Base-by-base conservation (phyloP, 345 rosid species). In the Rhodamnia rubescens region DNA sequence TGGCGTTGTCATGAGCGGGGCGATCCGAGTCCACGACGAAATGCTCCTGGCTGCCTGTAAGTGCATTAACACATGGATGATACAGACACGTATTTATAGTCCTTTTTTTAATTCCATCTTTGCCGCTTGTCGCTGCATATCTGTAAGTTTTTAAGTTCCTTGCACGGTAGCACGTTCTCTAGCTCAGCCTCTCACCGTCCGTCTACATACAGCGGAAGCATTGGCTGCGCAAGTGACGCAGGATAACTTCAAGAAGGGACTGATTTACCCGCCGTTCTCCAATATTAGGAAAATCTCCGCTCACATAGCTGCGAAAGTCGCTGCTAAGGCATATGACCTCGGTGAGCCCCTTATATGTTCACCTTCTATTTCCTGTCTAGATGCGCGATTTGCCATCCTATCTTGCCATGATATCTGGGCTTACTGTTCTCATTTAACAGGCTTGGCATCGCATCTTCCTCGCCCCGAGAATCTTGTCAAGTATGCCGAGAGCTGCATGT, bases 401-500 rank as follows among this genome's bases (percentile, higher is more conserved):
- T 16, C 47, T 53, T 53, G 54, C 54, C 2, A 16, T 6, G 7
- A 53, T 14, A 53, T 53, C 54, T 53, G 32, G 1, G 24, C 78
- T 69, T 40, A 69, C 78, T 10, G 26, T 36, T 69, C 47, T 69
- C 78, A 7, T 69, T 36, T 6, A 12, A 69, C 83, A 97, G 98
- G 99, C 53, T 82, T 97, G 93, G 98, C 98, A 5, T 90, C 98
- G 27, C 94, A 89, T 54, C 94, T 95, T 21, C 99, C 99, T 26
- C 98, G 93, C 59, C 99, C 99, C 2, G 89, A 86, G 85, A 87
- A 96, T 86, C 95, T 97, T 53, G 91, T 93, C 53, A 90, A 93
- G 91, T 91, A 89, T 89, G 99, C 98, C 0, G 98, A 97, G 93
- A 95, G 98, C 87, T 95, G 98, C 95, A 95, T 97, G 98, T 97